Evolutionary conservation across 2,329 filamentous ascomycete genomes (phyloP), one percentile per base, ranked within the genome.

Genomic region (Juglanconis sp.): DNA sequence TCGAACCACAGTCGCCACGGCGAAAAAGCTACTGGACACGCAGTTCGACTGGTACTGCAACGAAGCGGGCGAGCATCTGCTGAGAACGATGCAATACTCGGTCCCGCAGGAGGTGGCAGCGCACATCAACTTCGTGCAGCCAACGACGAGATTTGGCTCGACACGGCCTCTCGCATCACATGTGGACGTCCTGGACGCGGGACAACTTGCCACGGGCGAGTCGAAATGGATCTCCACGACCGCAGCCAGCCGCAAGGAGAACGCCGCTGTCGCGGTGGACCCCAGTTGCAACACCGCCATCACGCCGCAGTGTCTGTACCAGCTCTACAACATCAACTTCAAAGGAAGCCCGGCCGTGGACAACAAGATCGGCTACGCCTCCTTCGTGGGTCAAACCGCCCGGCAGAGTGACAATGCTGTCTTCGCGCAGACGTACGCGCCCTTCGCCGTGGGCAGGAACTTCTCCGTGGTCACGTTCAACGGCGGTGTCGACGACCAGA

Each of bases 361-460:
- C 2, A 82, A 78, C 67, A 74, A 74, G 24, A 72, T 82, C 13
- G 80, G 74, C 17, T 83, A 84, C 64, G 77, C 76, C 40, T 79
- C 75, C 57, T 84, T 83, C 68, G 69, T 84, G 17, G 79, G 82
- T 66, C 66, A 83, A 65, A 79, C 76, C 11, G 80, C 82, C 32
- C 72, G 74, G 34, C 77, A 78, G 65, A 66, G 67, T 4, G 82
- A 84, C 63, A 68, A 82, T 30, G 72, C 73, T 17, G 58, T 65
- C 15, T 75, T 70, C 59, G 68, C 73, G 47, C 54, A 73, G 8
- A 63, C 64, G 2, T 79, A 74, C 62, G 69, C 72, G 42, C 75
- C 82, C 17, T 71, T 79, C 1, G 62, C 66, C 4, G 76, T 81
- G 50, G 78, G 79, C 61, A 49, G 44, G 30, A 59, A 59, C 42